These are phyloP conservation scores for Globisporangium canariense DNA, from an alignment of 352 stramenopile species.

Conservation along the genomic window DNA sequence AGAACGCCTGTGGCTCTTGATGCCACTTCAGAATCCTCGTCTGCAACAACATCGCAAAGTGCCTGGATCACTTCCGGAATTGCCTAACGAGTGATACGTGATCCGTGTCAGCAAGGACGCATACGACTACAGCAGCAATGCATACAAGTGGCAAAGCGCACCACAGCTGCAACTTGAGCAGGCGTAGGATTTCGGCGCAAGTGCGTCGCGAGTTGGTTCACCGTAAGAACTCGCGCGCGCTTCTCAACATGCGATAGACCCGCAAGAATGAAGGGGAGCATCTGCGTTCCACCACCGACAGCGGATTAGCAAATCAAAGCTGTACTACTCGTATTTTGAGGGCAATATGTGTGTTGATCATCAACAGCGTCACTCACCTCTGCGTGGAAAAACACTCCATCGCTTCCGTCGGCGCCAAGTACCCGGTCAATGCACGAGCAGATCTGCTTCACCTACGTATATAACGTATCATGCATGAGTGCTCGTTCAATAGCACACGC, in stretches of 20 bases:
- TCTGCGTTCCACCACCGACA: constrained; percentile 27
- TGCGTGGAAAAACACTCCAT: constrained; percentile 65
- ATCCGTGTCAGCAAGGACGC: neutral
- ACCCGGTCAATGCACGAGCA: constrained; percentile 81
- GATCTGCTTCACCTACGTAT: constrained; percentile 54
- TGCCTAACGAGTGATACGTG: constrained; percentile 25
- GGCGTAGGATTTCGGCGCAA: constrained; percentile 44
- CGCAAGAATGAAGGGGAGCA: constrained; percentile 70
- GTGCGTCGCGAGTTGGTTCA: constrained; percentile 72
- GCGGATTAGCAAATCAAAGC: neutral
- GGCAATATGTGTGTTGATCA: too few species aligned
- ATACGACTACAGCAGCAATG: neutral
- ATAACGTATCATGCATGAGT: too few species aligned
- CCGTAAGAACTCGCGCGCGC: constrained; percentile 51
- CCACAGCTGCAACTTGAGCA: constrained; percentile 49
- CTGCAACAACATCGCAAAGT: constrained; percentile 53
- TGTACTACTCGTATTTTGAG: neutral
- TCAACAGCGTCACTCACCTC: constrained; percentile 25
- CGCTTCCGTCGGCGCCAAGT: constrained; percentile 45
- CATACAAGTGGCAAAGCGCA: constrained; percentile 21
- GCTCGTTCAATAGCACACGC: neutral
- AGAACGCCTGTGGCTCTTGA: constrained; percentile 58
- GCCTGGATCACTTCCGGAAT: constrained; percentile 46
- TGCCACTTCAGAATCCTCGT: constrained; percentile 71
- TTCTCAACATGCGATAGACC: constrained; percentile 64